Evolutionary conservation across 208 protist species (phyloP).

Genomic region (Leishmania aethiopica): DNA sequence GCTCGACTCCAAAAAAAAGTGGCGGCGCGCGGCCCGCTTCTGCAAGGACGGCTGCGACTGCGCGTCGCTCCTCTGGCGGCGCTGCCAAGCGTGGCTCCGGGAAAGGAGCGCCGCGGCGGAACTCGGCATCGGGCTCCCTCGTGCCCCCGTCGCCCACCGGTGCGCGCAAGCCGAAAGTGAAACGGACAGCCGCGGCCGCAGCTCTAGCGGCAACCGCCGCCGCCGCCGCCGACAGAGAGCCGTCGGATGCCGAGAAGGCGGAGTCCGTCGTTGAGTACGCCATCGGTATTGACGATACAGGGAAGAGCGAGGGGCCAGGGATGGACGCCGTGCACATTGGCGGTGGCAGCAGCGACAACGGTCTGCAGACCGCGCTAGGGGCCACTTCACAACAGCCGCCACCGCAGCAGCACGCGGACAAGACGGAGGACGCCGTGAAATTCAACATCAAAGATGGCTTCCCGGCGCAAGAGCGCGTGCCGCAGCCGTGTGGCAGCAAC

Average conservation of each 20-base stretch:
- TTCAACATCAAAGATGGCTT: not conserved
- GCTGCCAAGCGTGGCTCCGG: not conserved
- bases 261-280: conserved; percentile 31
- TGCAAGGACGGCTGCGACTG: not conserved
- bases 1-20: not conserved
- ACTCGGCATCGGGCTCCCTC: not conserved
- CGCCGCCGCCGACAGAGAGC: not conserved
- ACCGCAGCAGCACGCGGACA: not conserved
- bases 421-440: not conserved
- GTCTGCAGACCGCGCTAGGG: conserved; percentile 1
- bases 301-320: conserved; percentile 6
- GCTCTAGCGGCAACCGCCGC: not conserved
- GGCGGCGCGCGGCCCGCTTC: not conserved
- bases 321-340: not conserved
- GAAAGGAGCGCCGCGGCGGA: not conserved
- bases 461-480: not conserved
- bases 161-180: not conserved
- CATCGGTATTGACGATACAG: conserved; percentile 6
- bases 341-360: not conserved
- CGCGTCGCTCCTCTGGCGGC: not conserved
- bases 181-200: not conserved
- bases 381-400: too few relatives aligned
- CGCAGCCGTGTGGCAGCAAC: not conserved
- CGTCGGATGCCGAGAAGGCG: not conserved
- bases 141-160: not conserved